A percentile compares a stretch with the other conserved stretches of the same genome.
These are phyloP conservation scores for Ajuga chamaepitys DNA, from an alignment of 257 asterid species.

Conservation along the genomic window DNA sequence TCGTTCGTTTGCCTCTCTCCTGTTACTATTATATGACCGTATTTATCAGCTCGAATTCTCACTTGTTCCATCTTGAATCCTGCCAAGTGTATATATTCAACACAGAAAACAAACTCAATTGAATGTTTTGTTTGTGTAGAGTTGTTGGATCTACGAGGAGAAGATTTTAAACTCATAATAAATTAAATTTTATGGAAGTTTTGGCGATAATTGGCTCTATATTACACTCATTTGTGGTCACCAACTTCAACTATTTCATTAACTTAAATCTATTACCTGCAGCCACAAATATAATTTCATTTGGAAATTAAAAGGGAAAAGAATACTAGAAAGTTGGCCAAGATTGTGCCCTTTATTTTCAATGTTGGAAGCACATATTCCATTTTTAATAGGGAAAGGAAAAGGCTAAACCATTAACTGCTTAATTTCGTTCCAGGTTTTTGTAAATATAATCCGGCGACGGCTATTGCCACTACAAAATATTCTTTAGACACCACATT, in stretches of 20 bases:
- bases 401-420: neutral
- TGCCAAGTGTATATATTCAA: too few species aligned
- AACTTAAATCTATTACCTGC: too few species aligned
- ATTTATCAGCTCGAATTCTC: conserved; percentile 7
- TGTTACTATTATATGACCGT: conserved; percentile 2
- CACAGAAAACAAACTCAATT: too few species aligned
- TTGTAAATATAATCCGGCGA: neutral
- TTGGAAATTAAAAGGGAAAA: neutral
- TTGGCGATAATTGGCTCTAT: neutral
- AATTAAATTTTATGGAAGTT: neutral
- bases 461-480: too few species aligned
- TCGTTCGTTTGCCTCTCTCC: conserved; percentile 15
- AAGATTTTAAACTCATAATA: too few species aligned
- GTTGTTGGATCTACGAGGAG: too few species aligned
- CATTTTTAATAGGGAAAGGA: neutral
- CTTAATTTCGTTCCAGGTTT: neutral
- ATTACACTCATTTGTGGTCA: neutral
- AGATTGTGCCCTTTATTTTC: neutral
- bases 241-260: neutral
- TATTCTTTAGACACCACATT: too few species aligned
- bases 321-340: neutral
- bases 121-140: too few species aligned
- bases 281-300: too few species aligned
- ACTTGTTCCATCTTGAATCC: conserved; percentile 22
- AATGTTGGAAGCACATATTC: conserved; percentile 14